Evolutionary conservation across 257 asterid species (phyloP).

Genomic region (Fraxinus americana): DNA sequence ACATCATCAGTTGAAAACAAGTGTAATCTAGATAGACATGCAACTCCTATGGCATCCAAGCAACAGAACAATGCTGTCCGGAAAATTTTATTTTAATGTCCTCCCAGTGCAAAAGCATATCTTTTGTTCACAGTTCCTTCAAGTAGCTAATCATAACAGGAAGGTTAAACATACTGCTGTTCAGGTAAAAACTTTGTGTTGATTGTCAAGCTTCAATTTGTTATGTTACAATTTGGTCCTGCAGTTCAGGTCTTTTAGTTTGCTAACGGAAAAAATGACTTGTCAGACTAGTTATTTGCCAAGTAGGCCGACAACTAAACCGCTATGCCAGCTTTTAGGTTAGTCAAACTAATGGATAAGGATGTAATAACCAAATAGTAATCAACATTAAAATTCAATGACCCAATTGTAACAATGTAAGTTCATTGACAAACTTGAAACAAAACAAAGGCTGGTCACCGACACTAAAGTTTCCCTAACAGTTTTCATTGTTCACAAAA

Average conservation of each 20-base stretch:
- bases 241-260: background rate
- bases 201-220: background rate
- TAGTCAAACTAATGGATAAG: background rate
- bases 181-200: background rate
- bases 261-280: background rate
- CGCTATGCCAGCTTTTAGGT: background rate
- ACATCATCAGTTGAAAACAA: background rate
- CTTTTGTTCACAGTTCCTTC: background rate
- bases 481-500: background rate
- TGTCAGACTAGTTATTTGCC: background rate
- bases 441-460: background rate
- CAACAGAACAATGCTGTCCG: background rate
- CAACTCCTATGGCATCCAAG: no score
- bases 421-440: background rate
- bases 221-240: background rate
- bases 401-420: no score
- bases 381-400: background rate
- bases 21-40: background rate
- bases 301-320: background rate
- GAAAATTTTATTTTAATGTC: background rate
- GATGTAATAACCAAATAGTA: background rate
- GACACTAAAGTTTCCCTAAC: background rate
- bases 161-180: background rate
- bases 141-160: background rate
- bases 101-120: background rate